phyloP scores from a whole-genome alignment of 345 rosid species.

The Hibiscus tridactylites region DNA sequence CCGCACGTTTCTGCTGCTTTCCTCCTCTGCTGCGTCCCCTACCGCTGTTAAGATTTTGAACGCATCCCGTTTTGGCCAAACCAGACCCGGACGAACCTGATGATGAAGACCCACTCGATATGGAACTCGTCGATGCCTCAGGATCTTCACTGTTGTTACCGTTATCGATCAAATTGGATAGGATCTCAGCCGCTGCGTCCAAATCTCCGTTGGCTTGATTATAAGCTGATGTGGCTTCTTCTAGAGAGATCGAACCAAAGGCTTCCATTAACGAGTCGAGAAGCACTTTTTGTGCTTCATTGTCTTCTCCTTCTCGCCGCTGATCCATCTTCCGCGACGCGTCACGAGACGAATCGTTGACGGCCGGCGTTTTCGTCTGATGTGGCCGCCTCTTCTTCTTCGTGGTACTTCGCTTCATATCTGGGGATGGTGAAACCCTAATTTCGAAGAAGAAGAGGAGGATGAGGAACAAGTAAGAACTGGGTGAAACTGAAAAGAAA shows the following conservation, averaged over 20 bases:
- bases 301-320: slow-evolving; percentile 6
- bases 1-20: slow-evolving; percentile 51
- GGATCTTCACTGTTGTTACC: slow-evolving; percentile 9
- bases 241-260: slow-evolving; percentile 43
- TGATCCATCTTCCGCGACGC: slow-evolving; percentile 14
- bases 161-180: slow-evolving; percentile 24
- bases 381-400: slow-evolving; percentile 27
- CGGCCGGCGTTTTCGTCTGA: slow-evolving; percentile 14
- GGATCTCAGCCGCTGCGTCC: slow-evolving; percentile 38
- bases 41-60: slow-evolving; percentile 14
- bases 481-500: background rate
- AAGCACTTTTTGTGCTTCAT: background rate
- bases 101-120: slow-evolving; percentile 31
- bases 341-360: slow-evolving; percentile 9
- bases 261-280: slow-evolving; percentile 38
- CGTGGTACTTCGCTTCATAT: slow-evolving; percentile 38
- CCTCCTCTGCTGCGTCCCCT: slow-evolving; percentile 24
- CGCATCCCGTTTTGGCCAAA: slow-evolving; percentile 22
- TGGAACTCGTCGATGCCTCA: slow-evolving; percentile 38
- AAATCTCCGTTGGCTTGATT: slow-evolving; percentile 40
- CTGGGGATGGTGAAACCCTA: slow-evolving; percentile 9
- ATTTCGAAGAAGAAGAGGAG: background rate
- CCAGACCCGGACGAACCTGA: slow-evolving; percentile 39
- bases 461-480: background rate
- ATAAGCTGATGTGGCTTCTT: slow-evolving; percentile 41